Evolutionary conservation across 2,329 filamentous ascomycete species (phyloP).

Genomic region (Sclerotinia nivalis): DNA sequence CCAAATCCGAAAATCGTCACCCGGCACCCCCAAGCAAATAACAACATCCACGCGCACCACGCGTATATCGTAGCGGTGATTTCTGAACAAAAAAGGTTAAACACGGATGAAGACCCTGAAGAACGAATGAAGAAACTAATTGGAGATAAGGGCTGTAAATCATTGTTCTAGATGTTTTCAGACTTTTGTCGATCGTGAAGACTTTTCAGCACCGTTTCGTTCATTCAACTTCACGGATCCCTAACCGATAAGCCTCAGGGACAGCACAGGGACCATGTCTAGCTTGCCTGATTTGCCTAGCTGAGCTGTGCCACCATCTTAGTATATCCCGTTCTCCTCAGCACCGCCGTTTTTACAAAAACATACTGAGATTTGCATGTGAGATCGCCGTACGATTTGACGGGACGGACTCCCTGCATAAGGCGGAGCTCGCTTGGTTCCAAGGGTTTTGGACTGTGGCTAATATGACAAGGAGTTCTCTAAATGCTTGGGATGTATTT

Average conservation of each 20-base stretch:
- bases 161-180: not conserved
- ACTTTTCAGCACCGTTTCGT: not conserved
- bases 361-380: not conserved
- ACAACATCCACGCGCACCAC: not conserved
- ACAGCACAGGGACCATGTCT: no score
- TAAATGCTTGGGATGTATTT: not conserved
- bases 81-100: no score
- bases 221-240: no score
- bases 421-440: no score
- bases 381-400: slow-evolving; percentile 2
- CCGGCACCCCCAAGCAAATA: not conserved
- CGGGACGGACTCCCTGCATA: not conserved
- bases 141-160: no score
- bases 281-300: not conserved
- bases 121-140: no score
- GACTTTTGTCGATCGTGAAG: not conserved
- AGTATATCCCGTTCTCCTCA: not conserved
- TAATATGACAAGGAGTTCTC: not conserved
- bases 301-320: not conserved
- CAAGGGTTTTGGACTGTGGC: not conserved
- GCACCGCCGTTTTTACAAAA: not conserved
- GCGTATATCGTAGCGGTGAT: not conserved
- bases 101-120: no score
- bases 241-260: not conserved
- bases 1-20: not conserved